phyloP scores from a whole-genome alignment of 148 eudicot species.

The Gaultheria prostrata region DNA sequence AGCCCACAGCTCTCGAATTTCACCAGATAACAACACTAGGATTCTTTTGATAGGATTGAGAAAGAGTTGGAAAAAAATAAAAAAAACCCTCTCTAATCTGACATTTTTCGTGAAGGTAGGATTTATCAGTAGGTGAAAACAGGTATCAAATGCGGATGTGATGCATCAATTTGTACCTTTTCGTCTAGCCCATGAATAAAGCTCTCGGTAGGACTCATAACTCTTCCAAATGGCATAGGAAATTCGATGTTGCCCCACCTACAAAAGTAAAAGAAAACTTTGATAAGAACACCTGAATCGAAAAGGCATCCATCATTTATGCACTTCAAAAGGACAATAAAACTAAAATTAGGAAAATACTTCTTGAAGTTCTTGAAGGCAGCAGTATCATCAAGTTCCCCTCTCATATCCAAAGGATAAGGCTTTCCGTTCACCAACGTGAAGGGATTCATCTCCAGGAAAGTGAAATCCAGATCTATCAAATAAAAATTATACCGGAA shows the following conservation, averaged over 20 bases:
- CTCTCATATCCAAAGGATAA: constrained; percentile 30
- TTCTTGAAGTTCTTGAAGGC: constrained; percentile 28
- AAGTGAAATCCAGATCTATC: constrained; percentile 27
- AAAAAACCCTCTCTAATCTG: neutral
- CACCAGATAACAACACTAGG: neutral
- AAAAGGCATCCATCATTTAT: neutral
- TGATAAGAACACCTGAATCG: neutral
- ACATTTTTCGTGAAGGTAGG: neutral
- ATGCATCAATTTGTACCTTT: constrained; percentile 37
- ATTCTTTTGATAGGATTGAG: neutral
- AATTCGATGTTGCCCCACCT: constrained; percentile 88
- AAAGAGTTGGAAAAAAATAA: neutral
- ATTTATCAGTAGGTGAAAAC: neutral
- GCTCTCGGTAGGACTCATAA: constrained; percentile 71
- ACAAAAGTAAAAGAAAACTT: constrained; percentile 2
- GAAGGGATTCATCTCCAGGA: constrained; percentile 31
- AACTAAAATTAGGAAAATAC: constrained; percentile 11
- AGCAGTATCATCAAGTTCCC: constrained; percentile 29
- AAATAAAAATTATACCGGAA: neutral
- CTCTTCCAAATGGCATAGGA: constrained; percentile 90
- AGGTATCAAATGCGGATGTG: neutral
- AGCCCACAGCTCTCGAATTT: neutral
- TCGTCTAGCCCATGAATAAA: constrained; percentile 78
- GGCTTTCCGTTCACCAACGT: constrained; percentile 23
- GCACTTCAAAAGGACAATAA: neutral